Base-by-base conservation (phyloP, 345 rosid genomes). In the Draba incana region DNA sequence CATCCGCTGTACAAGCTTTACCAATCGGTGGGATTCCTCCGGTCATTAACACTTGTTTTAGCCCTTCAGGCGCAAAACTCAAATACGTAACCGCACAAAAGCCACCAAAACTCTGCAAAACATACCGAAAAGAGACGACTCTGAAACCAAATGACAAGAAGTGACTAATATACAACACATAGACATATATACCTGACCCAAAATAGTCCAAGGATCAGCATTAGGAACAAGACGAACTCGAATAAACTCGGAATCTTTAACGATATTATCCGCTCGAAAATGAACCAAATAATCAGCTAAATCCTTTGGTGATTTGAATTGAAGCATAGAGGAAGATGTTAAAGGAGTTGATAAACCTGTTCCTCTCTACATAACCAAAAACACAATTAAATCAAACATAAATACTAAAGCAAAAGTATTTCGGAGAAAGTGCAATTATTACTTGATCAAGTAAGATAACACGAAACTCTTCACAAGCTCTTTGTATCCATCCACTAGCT, bases 401-500 rank as follows among this genome's bases (percentile, higher is more conserved):
- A 25, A 49, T 30, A 57, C 15, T 41, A 47, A 28, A 10, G 33
- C 33, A 56, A 30, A 10, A 49, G 39, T 41, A 12, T 20, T 50
- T 4, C 6, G 38, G 37, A 31, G 48, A 62, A 33, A 57, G 49
- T 28, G 45, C 31, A 57, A 30, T 6, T 38, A 71, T 45, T 82
- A 78, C 99, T 92, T 94, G 96, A 71, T 94, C 97, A 82, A 94
- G 85, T 82, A 94, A 83, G 31, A 94, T 78, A 47, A 94, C 84
- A 8, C 95, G 96, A 77, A 86, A 94, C 58, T 88, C 97, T 77
- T 88, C 95, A 11, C 97, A 90, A 2, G 88, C 95, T 81, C 85
- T 83, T 53, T 81, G 84, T 10, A 90, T 78, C 96, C 96, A 94
- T 23, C 95, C 99, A 49, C 95, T 73, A 20, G 84, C 81, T 75